phyloP scores from a whole-genome alignment of 1,139 yeast genomes.

The Groenewaldozyma auringiensis region DNA sequence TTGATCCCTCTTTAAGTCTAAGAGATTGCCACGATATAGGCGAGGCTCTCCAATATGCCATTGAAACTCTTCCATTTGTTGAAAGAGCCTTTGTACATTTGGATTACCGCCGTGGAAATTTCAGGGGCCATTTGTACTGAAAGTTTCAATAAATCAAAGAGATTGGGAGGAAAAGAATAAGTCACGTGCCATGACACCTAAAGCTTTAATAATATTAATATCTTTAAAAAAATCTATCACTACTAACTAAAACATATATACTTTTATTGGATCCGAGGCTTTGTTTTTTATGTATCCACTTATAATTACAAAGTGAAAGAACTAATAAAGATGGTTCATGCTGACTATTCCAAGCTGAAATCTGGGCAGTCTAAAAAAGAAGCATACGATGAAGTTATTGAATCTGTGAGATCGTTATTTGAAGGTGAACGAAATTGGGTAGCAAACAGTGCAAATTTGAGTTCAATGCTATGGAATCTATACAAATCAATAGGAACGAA shows the following conservation, averaged over 20 bases:
- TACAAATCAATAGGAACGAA: slow-evolving; percentile 49
- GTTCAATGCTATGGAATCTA: slow-evolving; percentile 83
- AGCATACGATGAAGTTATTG: slow-evolving; percentile 49
- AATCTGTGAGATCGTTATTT: slow-evolving; percentile 58
- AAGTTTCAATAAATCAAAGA: too few relatives aligned
- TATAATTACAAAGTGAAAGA: neutral
- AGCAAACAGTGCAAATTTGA: slow-evolving; percentile 75
- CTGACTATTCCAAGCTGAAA: slow-evolving; percentile 23
- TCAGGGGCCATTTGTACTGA: slow-evolving; percentile 30
- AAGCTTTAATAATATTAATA: too few relatives aligned
- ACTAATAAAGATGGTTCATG: slow-evolving; percentile 20
- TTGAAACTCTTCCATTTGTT: slow-evolving; percentile 68
- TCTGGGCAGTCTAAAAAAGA: slow-evolving; percentile 40
- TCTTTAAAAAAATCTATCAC: too few relatives aligned
- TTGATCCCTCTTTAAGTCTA: slow-evolving; percentile 46
- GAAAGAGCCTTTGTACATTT: slow-evolving; percentile 79
- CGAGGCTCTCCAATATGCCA: slow-evolving; percentile 71
- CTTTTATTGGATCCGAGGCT: neutral
- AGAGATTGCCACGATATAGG: slow-evolving; percentile 75
- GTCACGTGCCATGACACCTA: too few relatives aligned
- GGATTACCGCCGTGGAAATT: slow-evolving; percentile 46
- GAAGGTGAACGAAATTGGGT: slow-evolving; percentile 72
- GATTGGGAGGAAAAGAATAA: too few relatives aligned
- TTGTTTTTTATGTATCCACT: neutral
- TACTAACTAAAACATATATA: neutral